Base-by-base conservation (phyloP, 2,329 filamentous ascomycete species). In the Ophiosphaerella narmari region DNA sequence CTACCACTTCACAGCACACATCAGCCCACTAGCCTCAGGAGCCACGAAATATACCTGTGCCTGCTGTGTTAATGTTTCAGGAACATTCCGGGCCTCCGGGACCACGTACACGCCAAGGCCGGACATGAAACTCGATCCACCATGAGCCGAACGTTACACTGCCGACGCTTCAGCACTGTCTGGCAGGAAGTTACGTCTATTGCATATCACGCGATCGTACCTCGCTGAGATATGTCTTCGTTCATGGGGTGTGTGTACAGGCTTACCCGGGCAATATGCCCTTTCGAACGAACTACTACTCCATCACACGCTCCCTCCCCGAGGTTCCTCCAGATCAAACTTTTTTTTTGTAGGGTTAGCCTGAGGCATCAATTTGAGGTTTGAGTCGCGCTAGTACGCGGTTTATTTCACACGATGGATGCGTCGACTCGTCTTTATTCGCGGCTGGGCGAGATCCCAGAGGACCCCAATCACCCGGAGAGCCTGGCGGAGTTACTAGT, bases 401-500 rank as follows among this genome's bases (percentile, higher is more conserved):
- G 29, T 13, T 40, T 11, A 43, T 21, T 12, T 31, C 23, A 13
- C 2, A 44, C 16, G 5, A 72, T 70, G 68, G 64, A 63, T 35
- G 60, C 66, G 1, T 65, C 68, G 1, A 61, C 59, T n/a, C 54
- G 68, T 14, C 59, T 71, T 1, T 71, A 72, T 37, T 61, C 63
- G 35, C 64, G 67, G 5, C 55, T 73, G 5, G 68, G 53, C 7
- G 60, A 69, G 26, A 70, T 72, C 44, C 63, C 68, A 4, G 57
- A 66, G 21, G 60, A 72, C 23, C 60, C 67, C 1, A 45, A 51
- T 7, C 61, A 70, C 37, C 63, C 67, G 1, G 67, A 72, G 23
- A 65, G 77, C 60, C 38, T 75, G 43, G 57, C 72, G 16, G 72
- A 74, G 43, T 55, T 74, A 7, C 48, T 75, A 2, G 68, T 74